These are phyloP conservation scores for Cucurbita moschata DNA, from an alignment of 306 rosid species.

Conservation along the genomic window DNA sequence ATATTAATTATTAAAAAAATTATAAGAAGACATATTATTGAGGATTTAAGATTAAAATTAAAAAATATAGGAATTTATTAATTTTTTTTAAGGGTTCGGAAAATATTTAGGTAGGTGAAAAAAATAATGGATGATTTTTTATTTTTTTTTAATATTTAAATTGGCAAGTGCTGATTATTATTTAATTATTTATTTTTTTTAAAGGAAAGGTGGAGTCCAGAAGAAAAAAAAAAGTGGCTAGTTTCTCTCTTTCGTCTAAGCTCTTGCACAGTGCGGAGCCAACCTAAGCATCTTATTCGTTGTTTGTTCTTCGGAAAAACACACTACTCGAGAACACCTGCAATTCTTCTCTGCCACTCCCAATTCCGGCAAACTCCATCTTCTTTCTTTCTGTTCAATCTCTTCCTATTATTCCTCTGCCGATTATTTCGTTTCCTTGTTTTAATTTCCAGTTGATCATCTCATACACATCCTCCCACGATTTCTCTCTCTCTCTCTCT, in stretches of 20 bases:
- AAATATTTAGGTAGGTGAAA: too few relatives aligned
- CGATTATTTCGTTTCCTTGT: background rate
- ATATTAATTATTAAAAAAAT: too few relatives aligned
- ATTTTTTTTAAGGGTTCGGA: too few relatives aligned
- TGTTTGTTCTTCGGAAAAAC: conserved; percentile 9
- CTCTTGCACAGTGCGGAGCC: background rate
- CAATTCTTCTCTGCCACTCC: conserved; percentile 10
- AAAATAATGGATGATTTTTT: too few relatives aligned
- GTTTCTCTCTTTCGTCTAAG: background rate
- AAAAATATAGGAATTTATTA: too few relatives aligned
- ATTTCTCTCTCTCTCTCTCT: conserved; percentile 5
- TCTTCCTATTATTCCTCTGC: background rate
- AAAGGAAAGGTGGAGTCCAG: background rate
- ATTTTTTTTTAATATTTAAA: background rate
- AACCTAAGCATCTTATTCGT: conserved; percentile 9
- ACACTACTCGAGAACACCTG: conserved; percentile 9
- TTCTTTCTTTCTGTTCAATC: background rate
- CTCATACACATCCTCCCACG: background rate
- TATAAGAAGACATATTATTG: too few relatives aligned
- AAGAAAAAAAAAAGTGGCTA: background rate
- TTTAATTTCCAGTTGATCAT: background rate
- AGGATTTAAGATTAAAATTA: too few relatives aligned
- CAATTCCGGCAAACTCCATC: conserved; percentile 12
- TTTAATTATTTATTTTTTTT: too few relatives aligned
- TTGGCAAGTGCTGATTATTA: background rate